phyloP scores from a whole-genome alignment of 2,329 filamentous ascomycete species.

The Phialemoniopsis sp. region DNA sequence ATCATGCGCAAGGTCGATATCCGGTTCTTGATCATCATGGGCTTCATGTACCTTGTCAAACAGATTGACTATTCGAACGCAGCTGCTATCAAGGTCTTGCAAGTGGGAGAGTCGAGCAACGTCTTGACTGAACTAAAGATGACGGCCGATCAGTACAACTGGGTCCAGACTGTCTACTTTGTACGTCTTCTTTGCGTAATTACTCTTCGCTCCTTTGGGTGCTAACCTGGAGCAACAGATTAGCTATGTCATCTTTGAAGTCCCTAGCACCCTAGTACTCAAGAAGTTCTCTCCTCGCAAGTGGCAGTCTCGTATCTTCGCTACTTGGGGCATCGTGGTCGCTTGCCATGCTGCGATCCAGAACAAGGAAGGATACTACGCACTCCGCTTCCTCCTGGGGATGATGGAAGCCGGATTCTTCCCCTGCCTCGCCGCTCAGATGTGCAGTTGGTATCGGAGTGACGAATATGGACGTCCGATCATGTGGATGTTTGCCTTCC shows the following conservation, averaged over 20 bases:
- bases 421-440: slow-evolving; percentile 4
- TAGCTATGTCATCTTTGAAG: slow-evolving; percentile 7
- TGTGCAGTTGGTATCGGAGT: slow-evolving; percentile 7
- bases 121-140: slow-evolving; percentile 5
- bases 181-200: no score
- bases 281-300: slow-evolving; percentile 3
- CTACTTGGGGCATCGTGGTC: slow-evolving; percentile 6
- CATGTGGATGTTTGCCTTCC: slow-evolving; percentile 7
- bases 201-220: no score
- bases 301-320: slow-evolving; percentile 4
- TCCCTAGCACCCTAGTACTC: no score
- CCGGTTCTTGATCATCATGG: slow-evolving; percentile 2
- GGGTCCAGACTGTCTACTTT: slow-evolving; percentile 8
- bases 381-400: slow-evolving; percentile 3
- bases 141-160: slow-evolving; percentile 9
- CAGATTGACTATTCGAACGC: slow-evolving; percentile 4
- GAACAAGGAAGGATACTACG: slow-evolving; percentile 1
- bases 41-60: slow-evolving; percentile 8
- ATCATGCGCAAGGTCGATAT: slow-evolving; percentile 8
- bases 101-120: slow-evolving; percentile 5
- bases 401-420: slow-evolving; percentile 9
- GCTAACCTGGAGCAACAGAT: no score
- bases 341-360: slow-evolving; percentile 1
- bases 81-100: slow-evolving; percentile 6
- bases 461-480: slow-evolving; percentile 6